Evolutionary conservation across 768 basidiomycete species (phyloP), one percentile per base, ranked within the genome.

Genomic region (Gelatoporia subvermispora): DNA sequence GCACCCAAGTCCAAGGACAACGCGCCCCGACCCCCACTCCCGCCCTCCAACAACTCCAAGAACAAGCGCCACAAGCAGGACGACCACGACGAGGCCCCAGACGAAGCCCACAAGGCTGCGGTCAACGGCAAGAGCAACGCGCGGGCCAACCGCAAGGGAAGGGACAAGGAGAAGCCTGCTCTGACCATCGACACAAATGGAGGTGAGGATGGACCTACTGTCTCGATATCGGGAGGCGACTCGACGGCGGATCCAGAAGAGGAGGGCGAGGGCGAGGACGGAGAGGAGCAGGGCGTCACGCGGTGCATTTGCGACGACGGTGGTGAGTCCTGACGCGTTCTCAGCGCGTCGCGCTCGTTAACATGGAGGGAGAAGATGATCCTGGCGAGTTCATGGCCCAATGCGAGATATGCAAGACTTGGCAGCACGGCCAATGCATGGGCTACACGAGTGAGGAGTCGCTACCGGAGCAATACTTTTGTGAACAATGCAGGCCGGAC

Each of bases 351-450:
- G 42, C 35, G 22, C 20, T 22, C 42, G 41, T 53, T 41, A 34
- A 51, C 53, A 50, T 35, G 18, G 53, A 62, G 68, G 69, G 68
- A 74, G 85, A 87, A 65, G 83, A 84, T 59, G 84, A 86, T 20
- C 47, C 88, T 44, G 90, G 92, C 41, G 93, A 92, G 65, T 90
- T 95, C 71, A 96, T 97, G 91, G 92, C 97, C 43, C 88, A 93
- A 66, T 99, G 95, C 70, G 95, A 98, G 70, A 84, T 76, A 38
- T 99, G 95, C 73, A 89, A 93, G 61, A 91, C 90, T 47, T 99
- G 95, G 95, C 95, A 99, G 69, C 95, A 99, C 65, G 93, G 93
- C 3, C 76, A 84, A 9, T 99, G 96, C 71, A 92, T 99, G 82
- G 95, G 93, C 36, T 89, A 88, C 65, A 83, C 88, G 56, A 79